Evolutionary conservation across 495 filamentous ascomycete species (phyloP), one percentile per base, ranked within the genome.

Genomic region (Apodospora peruviana): DNA sequence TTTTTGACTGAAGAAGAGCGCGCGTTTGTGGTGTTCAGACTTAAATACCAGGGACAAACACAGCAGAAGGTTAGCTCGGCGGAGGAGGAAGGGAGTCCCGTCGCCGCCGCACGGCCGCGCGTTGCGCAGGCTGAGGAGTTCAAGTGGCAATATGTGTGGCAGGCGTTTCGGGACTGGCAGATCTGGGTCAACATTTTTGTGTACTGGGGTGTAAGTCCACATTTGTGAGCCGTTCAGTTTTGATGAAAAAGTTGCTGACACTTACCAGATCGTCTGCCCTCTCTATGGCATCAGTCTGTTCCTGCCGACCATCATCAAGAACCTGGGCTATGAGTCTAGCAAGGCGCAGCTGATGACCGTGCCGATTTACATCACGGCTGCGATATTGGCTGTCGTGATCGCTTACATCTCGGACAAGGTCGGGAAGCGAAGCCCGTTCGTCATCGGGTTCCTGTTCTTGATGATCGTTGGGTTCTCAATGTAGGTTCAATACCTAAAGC

Each of bases 221-320:
- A n/a, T n/a, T n/a, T n/a, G n/a, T n/a, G n/a, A n/a, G n/a, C n/a
- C n/a, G n/a, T n/a, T n/a, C n/a, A n/a, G n/a, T n/a, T n/a, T n/a
- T n/a, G n/a, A n/a, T n/a, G n/a, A n/a, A n/a, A n/a, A n/a, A n/a
- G n/a, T n/a, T n/a, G n/a, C n/a, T n/a, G n/a, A n/a, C n/a, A n/a
- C 9, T 82, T 24, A 20, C 0, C 51, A 74, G 69, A 80, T 88
- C 27, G 77, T 82, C 5, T 83, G 78, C 48, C 83, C 85, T 0
- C 69, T 89, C 0, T 89, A 88, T 52, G 83, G 82, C n/a, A 82
- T 88, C 61, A 80, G 77, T 2, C 70, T 88, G 17, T 90, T 87
- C 66, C 75, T 87, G 0, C 87, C 86, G 0, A 82, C 74, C 3
- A 85, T 82, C 45, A 72, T 82, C 43, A 65, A 65, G 4, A 64